Conservation (phyloP, 176 grass and related monocot species). For the Aegilops sharonensis region DNA sequence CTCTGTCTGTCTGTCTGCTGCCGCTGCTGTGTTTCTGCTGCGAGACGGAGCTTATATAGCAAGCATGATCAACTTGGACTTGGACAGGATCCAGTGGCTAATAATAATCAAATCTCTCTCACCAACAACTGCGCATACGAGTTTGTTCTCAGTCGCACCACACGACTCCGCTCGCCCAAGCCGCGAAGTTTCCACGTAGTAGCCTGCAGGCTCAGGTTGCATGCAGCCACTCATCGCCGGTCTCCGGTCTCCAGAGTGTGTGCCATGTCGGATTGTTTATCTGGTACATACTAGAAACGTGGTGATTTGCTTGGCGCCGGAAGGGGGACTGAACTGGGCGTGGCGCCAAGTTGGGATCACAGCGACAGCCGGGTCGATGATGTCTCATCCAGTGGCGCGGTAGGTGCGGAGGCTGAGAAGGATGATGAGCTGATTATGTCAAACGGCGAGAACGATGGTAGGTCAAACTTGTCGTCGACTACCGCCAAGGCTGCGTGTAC, state of each 20-base stretch:
- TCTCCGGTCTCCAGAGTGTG: conserved; percentile 7
- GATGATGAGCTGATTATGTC: neutral
- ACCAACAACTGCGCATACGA: too few species aligned
- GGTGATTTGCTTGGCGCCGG: neutral
- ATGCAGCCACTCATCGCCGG: neutral
- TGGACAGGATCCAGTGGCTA: neutral
- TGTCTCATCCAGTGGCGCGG: neutral
- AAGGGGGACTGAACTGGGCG: neutral
- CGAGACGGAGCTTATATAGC: conserved; percentile 23
- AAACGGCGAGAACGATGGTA: too few species aligned
- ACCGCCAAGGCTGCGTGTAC: too few species aligned
- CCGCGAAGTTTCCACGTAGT: neutral
- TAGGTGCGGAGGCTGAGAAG: neutral
- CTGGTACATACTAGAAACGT: conserved; percentile 1
- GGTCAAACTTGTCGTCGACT: too few species aligned
- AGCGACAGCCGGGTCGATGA: neutral
- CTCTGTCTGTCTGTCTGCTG: neutral
- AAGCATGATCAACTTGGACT: neutral
- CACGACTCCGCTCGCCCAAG: neutral
- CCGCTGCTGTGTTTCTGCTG: too few species aligned
- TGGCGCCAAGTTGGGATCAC: neutral
- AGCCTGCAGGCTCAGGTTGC: neutral
- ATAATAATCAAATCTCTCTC: neutral
- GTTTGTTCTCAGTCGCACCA: too few species aligned
- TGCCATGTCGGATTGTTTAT: neutral